Evolutionary conservation across 352 stramenopile species (phyloP).

Genomic region (Phytophthora capsici): DNA sequence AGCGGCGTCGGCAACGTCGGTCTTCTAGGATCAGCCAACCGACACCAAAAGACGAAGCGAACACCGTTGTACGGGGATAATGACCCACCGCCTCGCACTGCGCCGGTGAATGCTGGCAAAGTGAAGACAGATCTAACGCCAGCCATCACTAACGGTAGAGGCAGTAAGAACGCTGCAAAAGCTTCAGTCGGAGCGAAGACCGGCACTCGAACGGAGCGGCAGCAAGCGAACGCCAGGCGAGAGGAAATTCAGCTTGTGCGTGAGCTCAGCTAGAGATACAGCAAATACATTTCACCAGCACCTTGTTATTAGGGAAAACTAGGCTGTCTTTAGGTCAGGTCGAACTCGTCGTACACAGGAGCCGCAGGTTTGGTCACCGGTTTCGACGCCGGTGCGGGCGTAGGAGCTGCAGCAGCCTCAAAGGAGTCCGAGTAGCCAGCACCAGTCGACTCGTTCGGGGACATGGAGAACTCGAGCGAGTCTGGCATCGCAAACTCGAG

Average conservation of each 20-base stretch:
- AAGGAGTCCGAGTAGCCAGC: conserved; percentile 23
- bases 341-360: conserved; percentile 68
- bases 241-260: conserved; percentile 70
- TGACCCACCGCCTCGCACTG: conserved; percentile 10
- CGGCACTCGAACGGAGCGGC: conserved; percentile 45
- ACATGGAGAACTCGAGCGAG: conserved; percentile 44
- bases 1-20: conserved; percentile 67
- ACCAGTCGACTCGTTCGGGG: conserved; percentile 13
- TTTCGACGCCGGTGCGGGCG: conserved; percentile 21
- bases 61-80: conserved; percentile 21
- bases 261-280: conserved; percentile 45
- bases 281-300: conserved; percentile 28
- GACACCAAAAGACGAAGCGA: conserved; percentile 35
- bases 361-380: conserved; percentile 18
- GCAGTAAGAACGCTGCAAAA: conserved; percentile 14
- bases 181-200: conserved; percentile 7
- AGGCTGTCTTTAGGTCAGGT: conserved; percentile 63
- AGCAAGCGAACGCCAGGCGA: conserved; percentile 46
- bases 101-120: conserved; percentile 27
- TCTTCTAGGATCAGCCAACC: conserved; percentile 30
- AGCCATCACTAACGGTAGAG: conserved; percentile 11
- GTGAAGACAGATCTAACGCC: conserved; percentile 37
- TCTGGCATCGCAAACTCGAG: conserved; percentile 70
- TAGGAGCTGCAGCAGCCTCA: conserved; percentile 20
- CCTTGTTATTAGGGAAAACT: conserved; percentile 9